Evolutionary conservation across 495 filamentous ascomycete species (phyloP), one percentile per base, ranked within the genome.

Genomic region (Filosporella fistucella): DNA sequence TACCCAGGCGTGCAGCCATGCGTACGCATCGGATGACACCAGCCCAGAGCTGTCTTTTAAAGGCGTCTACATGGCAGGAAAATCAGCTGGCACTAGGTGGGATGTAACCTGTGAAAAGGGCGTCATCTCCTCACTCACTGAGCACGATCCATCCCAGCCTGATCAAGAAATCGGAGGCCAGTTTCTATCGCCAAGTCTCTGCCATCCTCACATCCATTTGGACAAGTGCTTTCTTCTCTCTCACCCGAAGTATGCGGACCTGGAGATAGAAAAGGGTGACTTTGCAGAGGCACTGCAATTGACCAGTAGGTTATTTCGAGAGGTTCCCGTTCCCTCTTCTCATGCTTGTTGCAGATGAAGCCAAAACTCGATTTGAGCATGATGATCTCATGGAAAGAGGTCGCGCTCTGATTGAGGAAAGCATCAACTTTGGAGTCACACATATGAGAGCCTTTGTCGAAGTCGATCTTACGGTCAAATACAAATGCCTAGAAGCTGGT

Each of bases 181-280:
- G 30, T 55, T 83, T 8, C 52, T 83, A 2, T 58, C 72, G 8
- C 83, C 86, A 21, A 65, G 75, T 12, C 70, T 89, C 20, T 86
- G 82, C 36, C 86, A 91, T 57, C 81, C 85, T 10, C 85, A 89
- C 54, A 78, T 89, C 39, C 86, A 89, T 57, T 69, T 89, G 33
- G 86, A 89, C 60, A 89, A 91, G 63, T 76, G 79, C 32, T 89
- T 81, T 57, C 67, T 89, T 14, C 73, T 89, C 20, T 49, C 36
- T 42, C 63, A 77, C 42, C 66, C 71, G 1, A 69, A 74, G 55
- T 85, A 80, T 62, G 68, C 70, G 3, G 72, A 84, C 44, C 68
- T 86, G 13, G 60, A 74, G n/a, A 78, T 83, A 17, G 43, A 60
- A 17, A 68, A 66, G 2, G 85, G 86, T 28, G 69, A 74, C 18